Percentiles rank a stretch among this genome's conserved stretches.
phyloP scores from a whole-genome alignment of 345 rosid genomes.

The Camelina neglecta region DNA sequence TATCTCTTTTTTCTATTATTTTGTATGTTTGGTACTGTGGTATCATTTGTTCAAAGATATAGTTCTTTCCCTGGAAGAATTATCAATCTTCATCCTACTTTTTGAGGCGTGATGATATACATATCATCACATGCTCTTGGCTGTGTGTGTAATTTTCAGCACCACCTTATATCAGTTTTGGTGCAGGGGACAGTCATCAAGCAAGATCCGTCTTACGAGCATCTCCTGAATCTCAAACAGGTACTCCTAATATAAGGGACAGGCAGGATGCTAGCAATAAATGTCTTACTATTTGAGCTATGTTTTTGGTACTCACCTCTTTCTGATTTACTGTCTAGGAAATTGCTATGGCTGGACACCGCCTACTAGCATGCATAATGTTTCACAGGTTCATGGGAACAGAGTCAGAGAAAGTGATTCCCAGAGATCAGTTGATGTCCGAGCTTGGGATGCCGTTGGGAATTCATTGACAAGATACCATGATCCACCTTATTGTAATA shows the following conservation, averaged over 20 bases:
- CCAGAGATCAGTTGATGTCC: conserved; percentile 58
- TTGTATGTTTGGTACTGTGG: conserved; percentile 5
- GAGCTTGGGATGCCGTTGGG: conserved; percentile 67
- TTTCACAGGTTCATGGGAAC: conserved; percentile 48
- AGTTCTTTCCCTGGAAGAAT: conserved; percentile 25
- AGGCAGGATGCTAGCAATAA: conserved; percentile 41
- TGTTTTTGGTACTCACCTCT: conserved; percentile 46
- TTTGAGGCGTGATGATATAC: conserved; percentile 21
- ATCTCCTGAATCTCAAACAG: conserved; percentile 50
- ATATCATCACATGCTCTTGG: conserved; percentile 31
- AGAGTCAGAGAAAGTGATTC: conserved; percentile 50
- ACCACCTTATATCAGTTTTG: conserved; percentile 39
- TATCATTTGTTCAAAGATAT: conserved; percentile 4
- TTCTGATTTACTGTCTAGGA: conserved; percentile 41
- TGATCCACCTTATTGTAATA: conserved; percentile 49
- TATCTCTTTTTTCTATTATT: conserved; percentile 38
- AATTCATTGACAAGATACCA: conserved; percentile 50
- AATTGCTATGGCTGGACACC: conserved; percentile 49
- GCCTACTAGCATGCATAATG: conserved; percentile 41
- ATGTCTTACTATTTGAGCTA: conserved; percentile 39
- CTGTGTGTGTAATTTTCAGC: conserved; percentile 21
- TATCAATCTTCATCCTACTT: not conserved
- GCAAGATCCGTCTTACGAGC: conserved; percentile 50
- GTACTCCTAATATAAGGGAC: conserved; percentile 42
- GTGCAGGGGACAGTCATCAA: conserved; percentile 75